phyloP scores from a whole-genome alignment of 129 eudicot genomes.

The Escallonia rubra region DNA sequence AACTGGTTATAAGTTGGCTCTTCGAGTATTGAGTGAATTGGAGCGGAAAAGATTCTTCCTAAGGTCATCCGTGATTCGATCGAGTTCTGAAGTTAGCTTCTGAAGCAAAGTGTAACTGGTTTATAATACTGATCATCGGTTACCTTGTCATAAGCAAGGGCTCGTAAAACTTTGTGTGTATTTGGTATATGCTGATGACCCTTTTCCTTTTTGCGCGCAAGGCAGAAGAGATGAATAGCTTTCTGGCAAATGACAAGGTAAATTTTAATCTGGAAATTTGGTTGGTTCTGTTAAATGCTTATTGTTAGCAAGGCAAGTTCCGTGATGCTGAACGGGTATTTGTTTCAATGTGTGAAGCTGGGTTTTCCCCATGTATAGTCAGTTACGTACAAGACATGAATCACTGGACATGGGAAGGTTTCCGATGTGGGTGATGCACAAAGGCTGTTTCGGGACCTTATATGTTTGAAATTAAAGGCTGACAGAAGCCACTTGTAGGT shows the following conservation, averaged over 20 bases:
- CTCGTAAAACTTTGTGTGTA: conserved; percentile 44
- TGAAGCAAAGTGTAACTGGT: conserved; percentile 12
- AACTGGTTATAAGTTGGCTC: conserved; percentile 57
- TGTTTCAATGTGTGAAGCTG: conserved; percentile 53
- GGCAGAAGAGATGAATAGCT: conserved; percentile 57
- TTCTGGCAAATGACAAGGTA: conserved; percentile 55
- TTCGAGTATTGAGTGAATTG: conserved; percentile 79
- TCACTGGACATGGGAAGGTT: conserved; percentile 84
- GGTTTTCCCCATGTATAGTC: conserved; percentile 69
- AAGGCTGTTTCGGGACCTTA: conserved; percentile 37
- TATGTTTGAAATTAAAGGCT: conserved; percentile 50
- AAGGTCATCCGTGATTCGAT: conserved; percentile 46
- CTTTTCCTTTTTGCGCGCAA: conserved; percentile 58
- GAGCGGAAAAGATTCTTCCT: conserved; percentile 51
- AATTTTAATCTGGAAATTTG: conserved; percentile 68
- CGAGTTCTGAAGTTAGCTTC: conserved; percentile 52
- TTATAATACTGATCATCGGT: conserved; percentile 61
- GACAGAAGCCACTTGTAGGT: conserved; percentile 85
- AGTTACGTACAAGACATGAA: conserved; percentile 81
- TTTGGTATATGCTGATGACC: conserved; percentile 86
- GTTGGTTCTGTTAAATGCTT: conserved; percentile 82
- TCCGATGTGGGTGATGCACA: conserved; percentile 69
- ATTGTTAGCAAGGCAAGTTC: conserved; percentile 84
- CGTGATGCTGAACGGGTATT: conserved; percentile 52
- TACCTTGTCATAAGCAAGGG: conserved; percentile 70